Percentiles rank a stretch among this genome's conserved stretches.
These are phyloP conservation scores for Alternaria brassicicola DNA, from an alignment of 2,329 filamentous ascomycete species.

Conservation along the genomic window DNA sequence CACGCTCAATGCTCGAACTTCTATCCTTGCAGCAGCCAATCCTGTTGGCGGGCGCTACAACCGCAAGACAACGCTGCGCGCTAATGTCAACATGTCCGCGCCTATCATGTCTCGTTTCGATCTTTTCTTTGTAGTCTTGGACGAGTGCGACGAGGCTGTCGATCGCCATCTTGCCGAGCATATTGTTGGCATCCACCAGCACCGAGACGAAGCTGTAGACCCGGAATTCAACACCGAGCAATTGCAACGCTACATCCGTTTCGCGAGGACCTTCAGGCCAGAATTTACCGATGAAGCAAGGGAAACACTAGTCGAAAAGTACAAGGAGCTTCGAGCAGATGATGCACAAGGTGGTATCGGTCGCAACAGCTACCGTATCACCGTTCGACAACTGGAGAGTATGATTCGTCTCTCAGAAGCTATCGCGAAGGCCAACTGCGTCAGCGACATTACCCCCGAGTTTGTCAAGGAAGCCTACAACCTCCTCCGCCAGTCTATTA, in stretches of 20 bases:
- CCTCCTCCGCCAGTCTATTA: conserved; percentile 90
- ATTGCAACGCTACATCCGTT: conserved; percentile 94
- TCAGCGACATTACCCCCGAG: conserved; percentile 80
- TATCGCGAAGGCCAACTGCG: conserved; percentile 98
- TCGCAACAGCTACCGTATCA: conserved; percentile 95
- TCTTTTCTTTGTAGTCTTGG: conserved; percentile 95
- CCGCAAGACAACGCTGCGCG: conserved; percentile 87
- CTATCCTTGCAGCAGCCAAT: conserved; percentile 94
- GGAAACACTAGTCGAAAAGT: conserved; percentile 82
- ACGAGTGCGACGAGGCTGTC: conserved; percentile 91
- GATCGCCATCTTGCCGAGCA: conserved; percentile 92
- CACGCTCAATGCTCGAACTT: conserved; percentile 92
- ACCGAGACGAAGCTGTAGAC: conserved; percentile 87
- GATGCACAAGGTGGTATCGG: conserved; percentile 94
- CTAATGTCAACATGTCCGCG: conserved; percentile 98
- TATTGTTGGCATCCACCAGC: conserved; percentile 91
- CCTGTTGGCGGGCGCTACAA: conserved; percentile 97
- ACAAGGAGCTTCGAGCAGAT: conserved; percentile 92
- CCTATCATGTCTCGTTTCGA: conserved; percentile 99
- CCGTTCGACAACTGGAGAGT: conserved; percentile 91
- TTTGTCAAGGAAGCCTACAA: conserved; percentile 95
- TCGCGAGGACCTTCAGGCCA: conserved; percentile 91
- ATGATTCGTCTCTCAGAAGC: conserved; percentile 95
- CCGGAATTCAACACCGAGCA: conserved; percentile 97
- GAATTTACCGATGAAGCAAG: conserved; percentile 90